These are phyloP conservation scores for Cladosporium phlei DNA, from an alignment of 2,329 filamentous ascomycete species.

Conservation along the genomic window DNA sequence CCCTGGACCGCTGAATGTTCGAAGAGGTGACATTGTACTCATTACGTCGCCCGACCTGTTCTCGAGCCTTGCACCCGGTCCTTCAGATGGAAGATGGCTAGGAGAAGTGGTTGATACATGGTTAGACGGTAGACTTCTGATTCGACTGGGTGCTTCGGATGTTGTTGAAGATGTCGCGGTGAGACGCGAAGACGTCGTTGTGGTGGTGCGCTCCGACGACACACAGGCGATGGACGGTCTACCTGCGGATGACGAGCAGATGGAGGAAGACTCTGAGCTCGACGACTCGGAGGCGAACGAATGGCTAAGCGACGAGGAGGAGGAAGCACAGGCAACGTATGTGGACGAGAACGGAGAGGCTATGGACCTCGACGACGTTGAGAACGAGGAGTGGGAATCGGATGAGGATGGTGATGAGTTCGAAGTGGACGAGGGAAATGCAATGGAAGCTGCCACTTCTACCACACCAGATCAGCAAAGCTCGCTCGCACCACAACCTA, in stretches of 20 bases:
- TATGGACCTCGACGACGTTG: conserved; percentile 40
- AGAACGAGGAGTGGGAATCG: conserved; percentile 40
- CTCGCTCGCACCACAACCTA: not conserved
- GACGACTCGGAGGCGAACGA: conserved; percentile 23
- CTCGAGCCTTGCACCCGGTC: conserved; percentile 23
- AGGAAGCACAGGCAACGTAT: conserved; percentile 33
- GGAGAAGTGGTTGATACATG: conserved; percentile 54
- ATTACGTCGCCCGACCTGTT: conserved; percentile 26
- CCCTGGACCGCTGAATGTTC: conserved; percentile 45
- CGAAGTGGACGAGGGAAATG: conserved; percentile 11
- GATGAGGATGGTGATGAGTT: conserved; percentile 25
- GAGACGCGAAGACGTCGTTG: conserved; percentile 44
- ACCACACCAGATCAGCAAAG: not conserved
- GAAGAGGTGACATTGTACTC: conserved; percentile 51
- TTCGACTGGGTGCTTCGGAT: conserved; percentile 50
- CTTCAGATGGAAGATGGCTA: conserved; percentile 39
- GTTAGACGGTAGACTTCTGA: conserved; percentile 47
- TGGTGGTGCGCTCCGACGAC: conserved; percentile 41
- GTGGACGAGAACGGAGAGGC: conserved; percentile 42
- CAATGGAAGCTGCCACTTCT: not conserved
- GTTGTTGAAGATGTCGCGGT: conserved; percentile 49
- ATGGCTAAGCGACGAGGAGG: conserved; percentile 23
- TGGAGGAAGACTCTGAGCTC: conserved; percentile 14
- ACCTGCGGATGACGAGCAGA: conserved; percentile 26
- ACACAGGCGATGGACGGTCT: conserved; percentile 23